Conservation (phyloP, 148 eudicot species). For the Chenopodium suecicum region DNA sequence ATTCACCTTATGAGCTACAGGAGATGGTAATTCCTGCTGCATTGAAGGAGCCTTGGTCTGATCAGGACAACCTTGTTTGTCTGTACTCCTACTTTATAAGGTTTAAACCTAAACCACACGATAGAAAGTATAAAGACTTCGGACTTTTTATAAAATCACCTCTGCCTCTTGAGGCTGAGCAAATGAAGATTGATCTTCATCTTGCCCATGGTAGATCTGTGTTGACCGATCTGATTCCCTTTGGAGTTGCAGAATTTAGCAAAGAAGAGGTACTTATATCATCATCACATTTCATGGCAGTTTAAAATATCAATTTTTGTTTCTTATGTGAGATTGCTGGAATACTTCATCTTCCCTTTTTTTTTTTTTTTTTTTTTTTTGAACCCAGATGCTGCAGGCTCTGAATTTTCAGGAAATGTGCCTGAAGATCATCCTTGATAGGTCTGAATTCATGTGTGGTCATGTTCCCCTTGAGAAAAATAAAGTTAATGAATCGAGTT, state of each 20-base stretch:
- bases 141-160: slow-evolving; percentile 69
- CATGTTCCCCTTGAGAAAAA: slow-evolving; percentile 51
- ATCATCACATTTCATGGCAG: background rate
- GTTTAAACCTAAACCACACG: slow-evolving; percentile 67
- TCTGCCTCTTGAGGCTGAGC: slow-evolving; percentile 70
- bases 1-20: slow-evolving; percentile 58
- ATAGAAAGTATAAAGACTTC: slow-evolving; percentile 69
- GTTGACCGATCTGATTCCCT: slow-evolving; percentile 59
- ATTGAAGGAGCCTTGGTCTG: slow-evolving; percentile 61
- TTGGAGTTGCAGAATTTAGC: slow-evolving; percentile 47
- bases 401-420: slow-evolving; percentile 70
- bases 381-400: slow-evolving; percentile 65
- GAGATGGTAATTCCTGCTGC: slow-evolving; percentile 88
- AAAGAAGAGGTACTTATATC: slow-evolving; percentile 57
- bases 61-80: slow-evolving; percentile 36
- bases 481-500: slow-evolving; percentile 31
- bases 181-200: slow-evolving; percentile 64
- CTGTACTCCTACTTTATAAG: slow-evolving; percentile 67
- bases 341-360: background rate
- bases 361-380: background rate
- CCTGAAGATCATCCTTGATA: slow-evolving; percentile 78
- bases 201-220: slow-evolving; percentile 85
- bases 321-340: background rate
- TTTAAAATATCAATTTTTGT: background rate
- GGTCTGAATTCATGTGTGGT: slow-evolving; percentile 56